Evolutionary conservation across 1,284 basidiomycete species (phyloP).

Genomic region (Apiotrichum sp.): DNA sequence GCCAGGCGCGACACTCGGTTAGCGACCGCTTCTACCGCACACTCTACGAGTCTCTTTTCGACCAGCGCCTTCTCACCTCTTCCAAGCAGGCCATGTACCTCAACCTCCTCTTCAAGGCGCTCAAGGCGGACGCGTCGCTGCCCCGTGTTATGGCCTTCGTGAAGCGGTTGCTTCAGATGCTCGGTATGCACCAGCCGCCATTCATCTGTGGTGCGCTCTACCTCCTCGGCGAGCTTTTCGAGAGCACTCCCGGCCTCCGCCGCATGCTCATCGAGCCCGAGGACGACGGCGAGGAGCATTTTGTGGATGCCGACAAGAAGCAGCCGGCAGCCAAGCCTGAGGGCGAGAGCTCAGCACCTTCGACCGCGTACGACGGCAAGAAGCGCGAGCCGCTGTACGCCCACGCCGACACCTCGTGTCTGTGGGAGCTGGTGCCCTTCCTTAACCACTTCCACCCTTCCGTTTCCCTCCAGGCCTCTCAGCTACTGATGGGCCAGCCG

Average conservation of each 20-base stretch:
- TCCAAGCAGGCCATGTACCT: conserved; percentile 98
- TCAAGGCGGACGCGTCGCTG: conserved; percentile 68
- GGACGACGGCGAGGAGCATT: conserved; percentile 52
- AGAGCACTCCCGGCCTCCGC: conserved; percentile 63
- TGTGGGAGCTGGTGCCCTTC: conserved; percentile 85
- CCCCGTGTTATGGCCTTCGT: conserved; percentile 72
- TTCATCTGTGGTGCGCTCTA: conserved; percentile 83
- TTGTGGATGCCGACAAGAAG: conserved; percentile 47
- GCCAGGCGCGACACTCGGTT: conserved; percentile 52
- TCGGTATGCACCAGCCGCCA: conserved; percentile 70
- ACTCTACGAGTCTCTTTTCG: conserved; percentile 81
- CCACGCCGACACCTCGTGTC: conserved; percentile 68
- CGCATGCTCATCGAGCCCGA: conserved; percentile 56
- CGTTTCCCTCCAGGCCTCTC: conserved; percentile 75
- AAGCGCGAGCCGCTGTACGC: conserved; percentile 91
- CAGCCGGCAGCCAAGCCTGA: conserved; percentile 7
- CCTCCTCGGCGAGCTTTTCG: conserved; percentile 64
- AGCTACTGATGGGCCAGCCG: conserved; percentile 61
- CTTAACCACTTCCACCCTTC: conserved; percentile 87
- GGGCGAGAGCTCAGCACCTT: conserved; percentile 12
- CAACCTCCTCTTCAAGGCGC: conserved; percentile 86
- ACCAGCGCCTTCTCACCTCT: conserved; percentile 71
- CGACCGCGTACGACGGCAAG: conserved; percentile 62
- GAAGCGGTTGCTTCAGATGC: conserved; percentile 77
- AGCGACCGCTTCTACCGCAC: conserved; percentile 84